Evolutionary conservation across 352 stramenopile species (phyloP).

Genomic region (Phytopythium delawarense): DNA sequence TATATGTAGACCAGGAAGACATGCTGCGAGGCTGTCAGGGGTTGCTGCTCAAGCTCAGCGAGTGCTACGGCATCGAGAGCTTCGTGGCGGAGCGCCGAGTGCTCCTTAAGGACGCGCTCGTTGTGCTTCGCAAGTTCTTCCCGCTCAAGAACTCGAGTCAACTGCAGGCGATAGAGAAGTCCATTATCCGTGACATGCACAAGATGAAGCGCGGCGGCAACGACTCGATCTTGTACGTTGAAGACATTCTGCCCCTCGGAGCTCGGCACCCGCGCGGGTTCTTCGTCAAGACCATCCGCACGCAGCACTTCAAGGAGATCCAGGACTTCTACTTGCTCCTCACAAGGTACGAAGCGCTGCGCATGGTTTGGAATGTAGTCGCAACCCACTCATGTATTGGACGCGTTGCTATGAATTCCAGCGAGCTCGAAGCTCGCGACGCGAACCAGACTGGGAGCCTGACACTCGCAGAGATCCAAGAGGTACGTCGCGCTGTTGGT

Average conservation of each 20-base stretch:
- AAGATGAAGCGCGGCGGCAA: constrained; percentile 69
- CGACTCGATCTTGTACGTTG: constrained; percentile 69
- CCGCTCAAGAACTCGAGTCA: constrained; percentile 70
- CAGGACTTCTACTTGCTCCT: constrained; percentile 69
- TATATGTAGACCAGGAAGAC: constrained; percentile 69
- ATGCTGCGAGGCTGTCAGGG: constrained; percentile 52
- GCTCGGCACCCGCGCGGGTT: constrained; percentile 53
- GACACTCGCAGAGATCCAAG: constrained; percentile 28
- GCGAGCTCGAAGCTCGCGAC: constrained; percentile 56
- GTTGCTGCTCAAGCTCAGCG: constrained; percentile 40
- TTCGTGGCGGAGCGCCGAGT: constrained; percentile 50
- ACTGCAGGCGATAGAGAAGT: constrained; percentile 69
- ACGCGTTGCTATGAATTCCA: constrained; percentile 7
- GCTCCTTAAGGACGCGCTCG: constrained; percentile 67
- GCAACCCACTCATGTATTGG: too few species aligned
- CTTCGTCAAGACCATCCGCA: constrained; percentile 75
- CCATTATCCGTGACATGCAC: constrained; percentile 76
- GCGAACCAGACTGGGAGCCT: constrained; percentile 36
- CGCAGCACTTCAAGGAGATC: constrained; percentile 84
- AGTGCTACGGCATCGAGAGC: constrained; percentile 51
- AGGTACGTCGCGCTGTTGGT: constrained; percentile 8
- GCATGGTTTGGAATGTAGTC: neutral
- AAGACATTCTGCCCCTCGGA: constrained; percentile 56
- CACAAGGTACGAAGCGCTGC: constrained; percentile 22
- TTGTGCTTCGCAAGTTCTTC: constrained; percentile 73